A percentile compares a stretch with the other conserved stretches of the same genome.
phyloP scores from a whole-genome alignment of 1,284 basidiomycete genomes.

The Cryptococcus jaspeensis region DNA sequence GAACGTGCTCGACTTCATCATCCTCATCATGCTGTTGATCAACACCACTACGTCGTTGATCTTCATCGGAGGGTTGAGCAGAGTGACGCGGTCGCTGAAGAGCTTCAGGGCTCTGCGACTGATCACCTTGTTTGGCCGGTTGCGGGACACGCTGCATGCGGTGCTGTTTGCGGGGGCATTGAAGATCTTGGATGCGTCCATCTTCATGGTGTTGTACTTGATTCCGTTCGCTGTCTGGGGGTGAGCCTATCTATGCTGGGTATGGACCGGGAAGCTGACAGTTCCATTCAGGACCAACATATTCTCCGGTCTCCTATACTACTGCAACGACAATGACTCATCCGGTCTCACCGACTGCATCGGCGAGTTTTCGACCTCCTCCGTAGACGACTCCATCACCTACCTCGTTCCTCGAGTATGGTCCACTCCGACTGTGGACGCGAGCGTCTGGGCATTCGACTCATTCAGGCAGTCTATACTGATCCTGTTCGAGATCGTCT shows the following conservation, averaged over 20 bases:
- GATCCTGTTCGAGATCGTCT: conserved; percentile 96
- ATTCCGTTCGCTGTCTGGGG: conserved; percentile 98
- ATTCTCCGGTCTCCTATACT: conserved; percentile 80
- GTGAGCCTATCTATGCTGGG: conserved; percentile 24
- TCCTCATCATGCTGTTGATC: conserved; percentile 76
- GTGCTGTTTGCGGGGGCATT: conserved; percentile 83
- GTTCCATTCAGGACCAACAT: conserved; percentile 64
- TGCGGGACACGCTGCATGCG: conserved; percentile 88
- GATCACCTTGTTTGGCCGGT: conserved; percentile 81
- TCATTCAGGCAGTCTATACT: conserved; percentile 79
- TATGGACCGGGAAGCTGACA: not conserved
- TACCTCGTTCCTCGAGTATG: conserved; percentile 82
- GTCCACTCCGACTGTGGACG: conserved; percentile 70
- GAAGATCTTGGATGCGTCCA: conserved; percentile 84
- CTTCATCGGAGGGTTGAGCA: conserved; percentile 75
- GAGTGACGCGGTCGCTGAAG: conserved; percentile 81
- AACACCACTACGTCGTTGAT: conserved; percentile 78
- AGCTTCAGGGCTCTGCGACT: conserved; percentile 84
- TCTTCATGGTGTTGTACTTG: conserved; percentile 92
- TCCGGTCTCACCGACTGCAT: conserved; percentile 66
- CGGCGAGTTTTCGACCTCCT: conserved; percentile 64
- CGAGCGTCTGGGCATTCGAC: conserved; percentile 86
- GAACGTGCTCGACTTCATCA: conserved; percentile 88
- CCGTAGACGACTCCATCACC: conserved; percentile 57
- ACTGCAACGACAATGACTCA: conserved; percentile 74